A percentile compares a stretch with the other conserved stretches of the same genome.
Evolutionary conservation across 2,329 filamentous ascomycete species (phyloP).

Genomic region (Aspergillus pseudotamarii): DNA sequence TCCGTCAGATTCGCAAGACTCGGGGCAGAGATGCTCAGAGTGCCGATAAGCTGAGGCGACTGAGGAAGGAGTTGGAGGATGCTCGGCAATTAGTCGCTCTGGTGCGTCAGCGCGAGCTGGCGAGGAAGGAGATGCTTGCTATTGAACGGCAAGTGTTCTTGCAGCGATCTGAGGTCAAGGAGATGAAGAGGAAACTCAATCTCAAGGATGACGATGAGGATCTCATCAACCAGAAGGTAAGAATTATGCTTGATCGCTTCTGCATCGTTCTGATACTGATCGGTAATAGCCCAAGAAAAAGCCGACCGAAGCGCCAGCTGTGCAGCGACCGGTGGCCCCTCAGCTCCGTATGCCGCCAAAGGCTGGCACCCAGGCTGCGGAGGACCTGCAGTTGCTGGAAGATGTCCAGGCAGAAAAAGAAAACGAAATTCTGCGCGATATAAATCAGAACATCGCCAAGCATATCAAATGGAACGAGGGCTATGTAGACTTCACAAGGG

Average conservation of each 20-base stretch:
- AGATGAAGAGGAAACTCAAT: conserved; percentile 82
- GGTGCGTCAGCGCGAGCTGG: conserved; percentile 76
- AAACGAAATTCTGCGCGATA: conserved; percentile 76
- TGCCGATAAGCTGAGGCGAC: conserved; percentile 88
- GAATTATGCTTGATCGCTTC: conserved; percentile 32
- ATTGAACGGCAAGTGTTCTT: conserved; percentile 80
- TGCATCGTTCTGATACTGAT: conserved; percentile 42
- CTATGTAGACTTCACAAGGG: conserved; percentile 84
- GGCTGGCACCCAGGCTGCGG: conserved; percentile 72
- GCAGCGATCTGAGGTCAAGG: conserved; percentile 78
- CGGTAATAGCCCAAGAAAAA: conserved; percentile 70
- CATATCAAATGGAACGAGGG: conserved; percentile 91
- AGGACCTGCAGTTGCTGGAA: conserved; percentile 75
- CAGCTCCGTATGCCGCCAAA: conserved; percentile 72
- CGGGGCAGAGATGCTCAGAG: conserved; percentile 90
- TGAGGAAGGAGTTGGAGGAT: conserved; percentile 88
- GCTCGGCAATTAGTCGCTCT: conserved; percentile 77
- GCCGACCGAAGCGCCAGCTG: conserved; percentile 60
- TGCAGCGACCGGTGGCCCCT: conserved; percentile 63
- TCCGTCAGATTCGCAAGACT: conserved; percentile 92
- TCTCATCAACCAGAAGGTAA: conserved; percentile 89
- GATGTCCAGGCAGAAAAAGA: conserved; percentile 81
- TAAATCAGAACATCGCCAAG: conserved; percentile 83
- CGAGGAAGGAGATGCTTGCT: conserved; percentile 75
- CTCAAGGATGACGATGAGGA: conserved; percentile 95